Evolutionary conservation across 2,329 filamentous ascomycete genomes (phyloP).

Genomic region (Pleochaeta shiraiana): DNA sequence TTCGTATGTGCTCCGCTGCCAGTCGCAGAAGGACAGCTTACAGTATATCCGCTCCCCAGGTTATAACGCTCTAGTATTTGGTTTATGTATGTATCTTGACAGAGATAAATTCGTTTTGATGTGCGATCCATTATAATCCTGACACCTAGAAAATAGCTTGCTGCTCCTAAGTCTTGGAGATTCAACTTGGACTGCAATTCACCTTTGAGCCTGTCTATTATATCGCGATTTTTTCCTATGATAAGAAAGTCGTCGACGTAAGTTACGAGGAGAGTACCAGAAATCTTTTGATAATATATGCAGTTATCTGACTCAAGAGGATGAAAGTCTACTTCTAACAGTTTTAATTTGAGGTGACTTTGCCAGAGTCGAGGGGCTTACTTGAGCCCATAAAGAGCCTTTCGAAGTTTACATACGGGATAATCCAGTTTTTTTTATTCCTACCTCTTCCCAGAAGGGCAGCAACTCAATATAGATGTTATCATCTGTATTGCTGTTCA

Average conservation of each 20-base stretch:
- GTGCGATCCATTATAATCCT: background rate
- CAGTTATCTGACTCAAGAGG: background rate
- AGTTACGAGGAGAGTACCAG: background rate
- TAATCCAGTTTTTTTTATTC: background rate
- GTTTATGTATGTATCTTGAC: background rate
- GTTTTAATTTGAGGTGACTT: background rate
- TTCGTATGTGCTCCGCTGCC: background rate
- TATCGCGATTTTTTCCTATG: background rate
- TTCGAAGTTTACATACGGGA: background rate
- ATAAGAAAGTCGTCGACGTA: conserved; percentile 1
- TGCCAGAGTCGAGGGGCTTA: background rate
- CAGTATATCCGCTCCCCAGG: background rate
- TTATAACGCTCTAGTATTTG: background rate
- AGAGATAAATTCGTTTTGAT: background rate
- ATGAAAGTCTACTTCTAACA: background rate
- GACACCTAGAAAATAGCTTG: background rate
- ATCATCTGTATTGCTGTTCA: background rate
- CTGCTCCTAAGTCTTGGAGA: background rate
- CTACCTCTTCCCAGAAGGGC: background rate
- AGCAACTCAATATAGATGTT: background rate
- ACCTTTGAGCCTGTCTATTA: background rate
- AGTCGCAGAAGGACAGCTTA: background rate
- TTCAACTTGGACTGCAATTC: background rate
- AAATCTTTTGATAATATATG: background rate
- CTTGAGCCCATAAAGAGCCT: background rate